Base-by-base conservation (phyloP, 179 eudicot species). In the Vitellaria paradoxa region DNA sequence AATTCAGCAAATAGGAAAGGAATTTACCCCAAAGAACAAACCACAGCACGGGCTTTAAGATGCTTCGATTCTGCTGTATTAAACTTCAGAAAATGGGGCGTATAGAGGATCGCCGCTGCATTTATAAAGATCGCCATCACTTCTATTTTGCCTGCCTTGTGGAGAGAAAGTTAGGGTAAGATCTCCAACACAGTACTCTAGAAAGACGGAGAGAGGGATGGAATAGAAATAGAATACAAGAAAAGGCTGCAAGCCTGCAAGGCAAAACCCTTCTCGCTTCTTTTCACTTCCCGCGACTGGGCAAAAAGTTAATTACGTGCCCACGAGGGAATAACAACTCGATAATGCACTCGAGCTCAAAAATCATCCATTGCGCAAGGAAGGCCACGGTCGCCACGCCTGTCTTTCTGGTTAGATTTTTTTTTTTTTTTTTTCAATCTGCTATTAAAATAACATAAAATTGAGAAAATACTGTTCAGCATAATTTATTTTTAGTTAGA, bases 1-100 rank as follows among this genome's bases (percentile, higher is more conserved):
- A 8, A 14, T 5, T 9, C 12, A 20, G 68, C 37, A 2, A 30
- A 30, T 18, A n/a, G 23, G 3, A 70, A 6, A 64, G 14, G 70
- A 10, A 30, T 23, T 23, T 82, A 84, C 89, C 89, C 80, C 55
- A 79, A 78, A 66, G 87, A 83, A 37, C 70, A 63, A 76, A 84
- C 18, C 42, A 53, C 21, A 40, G 66, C 50, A 7, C 63, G 80
- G 53, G 77, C 30, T 70, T 61, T 64, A 17, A 47, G 26, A 5
- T 74, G 64, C 69, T 65, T 82, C 37, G 12, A 56, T 40, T 79
- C 50, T 7, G 9, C n/a, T 40, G 45, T 24, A 23, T 10, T 70
- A 55, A 65, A 0, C 30, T 65, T 72, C 2, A 23, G 74, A 53
- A 56, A 40, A 55, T 53, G 13, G 2, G 67, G 64, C 68, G 20